Evolutionary conservation across 78 protist species (phyloP), one percentile per base, ranked within the genome.

Genomic region (Diacronema lutheri): DNA sequence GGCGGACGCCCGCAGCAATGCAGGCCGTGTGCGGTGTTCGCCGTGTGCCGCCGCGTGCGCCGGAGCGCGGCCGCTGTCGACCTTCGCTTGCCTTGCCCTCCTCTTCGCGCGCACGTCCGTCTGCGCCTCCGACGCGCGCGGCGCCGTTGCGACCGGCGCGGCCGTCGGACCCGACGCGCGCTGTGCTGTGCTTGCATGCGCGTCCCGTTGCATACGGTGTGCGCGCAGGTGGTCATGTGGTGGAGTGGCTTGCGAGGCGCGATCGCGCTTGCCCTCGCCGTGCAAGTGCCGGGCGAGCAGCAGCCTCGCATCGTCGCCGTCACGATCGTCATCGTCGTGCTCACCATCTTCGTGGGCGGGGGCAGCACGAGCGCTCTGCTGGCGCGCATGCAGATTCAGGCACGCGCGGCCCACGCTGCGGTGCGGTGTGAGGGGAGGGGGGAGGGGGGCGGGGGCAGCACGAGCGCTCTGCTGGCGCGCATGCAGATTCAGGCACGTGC

Each of bases 241-340:
- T 87, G 66, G 26, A 0, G 80, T 6, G 89, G 83, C 31, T 41
- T 76, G 2, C 83, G 83, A 21, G 86, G 86, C 41, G 90, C 90
- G 23, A 87, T 87, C 57, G 90, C 90, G 35, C 6, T 87, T 58
- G 87, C 74, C 19, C 77, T 87, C 6, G 84, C 90, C 21, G 38
- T 86, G 33, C 31, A 31, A 20, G 4, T 38, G 29, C 38, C 7
- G 19, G 56, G 41, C 40, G 60, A 0, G 20, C 1, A 29, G 40
- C 41, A 9, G 11, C 29, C 55, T 4, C 9, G 23, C 25, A 40
- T 85, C 33, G 65, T 85, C 40, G 33, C 88, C 11, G 33, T 83
- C 26, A 85, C 88, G 23, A 21, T 85, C 25, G 65, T 40, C 26
- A 41, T 71, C 38, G 88, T 85, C 21, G 12, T 85, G 21, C 33